Evolutionary conservation across 305 asterid species (phyloP).

Genomic region (Lippia alba): DNA sequence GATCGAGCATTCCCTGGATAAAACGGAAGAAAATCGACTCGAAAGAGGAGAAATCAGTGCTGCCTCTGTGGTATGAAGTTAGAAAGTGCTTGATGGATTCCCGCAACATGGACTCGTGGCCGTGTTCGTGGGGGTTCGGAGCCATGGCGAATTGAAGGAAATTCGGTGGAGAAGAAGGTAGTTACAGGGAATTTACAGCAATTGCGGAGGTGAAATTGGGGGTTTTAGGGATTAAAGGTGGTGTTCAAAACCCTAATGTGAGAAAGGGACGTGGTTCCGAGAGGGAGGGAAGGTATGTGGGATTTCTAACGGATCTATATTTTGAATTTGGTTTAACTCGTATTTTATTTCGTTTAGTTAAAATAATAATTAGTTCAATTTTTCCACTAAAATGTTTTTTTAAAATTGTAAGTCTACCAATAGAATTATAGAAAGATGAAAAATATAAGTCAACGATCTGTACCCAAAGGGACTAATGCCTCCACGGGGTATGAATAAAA

Average conservation of each 20-base stretch:
- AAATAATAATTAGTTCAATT: not conserved
- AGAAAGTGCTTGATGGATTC: conserved; percentile 75
- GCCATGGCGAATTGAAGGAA: conserved; percentile 11
- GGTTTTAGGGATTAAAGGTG: conserved; percentile 33
- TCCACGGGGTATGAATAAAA: too few relatives aligned
- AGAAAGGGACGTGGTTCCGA: not conserved
- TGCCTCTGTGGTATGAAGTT: conserved; percentile 53
- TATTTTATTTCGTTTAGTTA: conserved; percentile 5
- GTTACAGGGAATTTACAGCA: not conserved
- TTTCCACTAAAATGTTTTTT: too few relatives aligned
- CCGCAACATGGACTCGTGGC: conserved; percentile 58
- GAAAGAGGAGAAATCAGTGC: conserved; percentile 65
- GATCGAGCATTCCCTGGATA: conserved; percentile 81
- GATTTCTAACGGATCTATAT: conserved; percentile 41
- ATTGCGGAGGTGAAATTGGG: conserved; percentile 13
- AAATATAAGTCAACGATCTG: too few relatives aligned
- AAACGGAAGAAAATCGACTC: conserved; percentile 80
- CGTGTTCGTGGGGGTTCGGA: conserved; percentile 46
- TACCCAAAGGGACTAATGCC: too few relatives aligned
- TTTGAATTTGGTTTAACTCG: conserved; percentile 36
- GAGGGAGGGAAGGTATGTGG: conserved; percentile 29
- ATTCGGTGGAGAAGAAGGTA: conserved; percentile 6
- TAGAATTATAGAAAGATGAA: too few relatives aligned
- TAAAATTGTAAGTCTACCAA: too few relatives aligned
- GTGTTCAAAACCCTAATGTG: conserved; percentile 46